These are phyloP conservation scores for Coniochaeta hoffmannii DNA, from an alignment of 2,329 filamentous ascomycete genomes.

Conservation along the genomic window DNA sequence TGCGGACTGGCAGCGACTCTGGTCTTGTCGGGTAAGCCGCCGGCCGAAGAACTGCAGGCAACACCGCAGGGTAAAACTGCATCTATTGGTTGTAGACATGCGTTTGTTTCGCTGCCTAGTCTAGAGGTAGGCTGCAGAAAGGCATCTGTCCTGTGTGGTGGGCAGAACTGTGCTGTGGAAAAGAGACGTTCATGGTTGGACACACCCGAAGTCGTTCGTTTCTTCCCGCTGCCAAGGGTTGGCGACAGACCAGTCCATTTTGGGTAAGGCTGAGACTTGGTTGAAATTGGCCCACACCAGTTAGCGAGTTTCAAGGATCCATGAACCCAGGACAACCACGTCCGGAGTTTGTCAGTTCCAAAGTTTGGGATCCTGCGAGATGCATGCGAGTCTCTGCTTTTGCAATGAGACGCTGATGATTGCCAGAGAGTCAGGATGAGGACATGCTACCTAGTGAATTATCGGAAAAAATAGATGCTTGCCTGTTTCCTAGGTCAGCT, in stretches of 20 bases:
- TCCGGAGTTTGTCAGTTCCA: constrained; percentile 16
- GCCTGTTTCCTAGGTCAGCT: no score
- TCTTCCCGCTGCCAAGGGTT: constrained; percentile 10
- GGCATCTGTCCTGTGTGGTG: neutral
- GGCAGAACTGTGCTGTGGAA: neutral
- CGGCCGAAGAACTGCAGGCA: neutral
- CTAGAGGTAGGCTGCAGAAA: neutral
- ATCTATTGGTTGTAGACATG: neutral
- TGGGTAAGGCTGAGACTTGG: constrained; percentile 35
- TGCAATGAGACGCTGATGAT: neutral
- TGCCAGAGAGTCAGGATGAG: neutral
- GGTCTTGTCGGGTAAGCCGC: neutral
- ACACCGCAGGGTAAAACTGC: neutral
- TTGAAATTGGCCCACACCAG: constrained; percentile 39
- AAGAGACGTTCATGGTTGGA: neutral
- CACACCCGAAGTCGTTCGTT: neutral
- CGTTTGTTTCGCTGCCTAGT: neutral
- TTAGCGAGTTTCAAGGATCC: constrained; percentile 48
- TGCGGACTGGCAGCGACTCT: neutral
- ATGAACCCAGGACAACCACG: constrained; percentile 9
- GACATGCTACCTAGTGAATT: no score
- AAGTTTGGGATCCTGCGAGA: neutral
- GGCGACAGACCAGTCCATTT: constrained; percentile 8
- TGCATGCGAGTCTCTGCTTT: neutral
- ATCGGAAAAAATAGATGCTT: no score